Percentiles rank a stretch among this genome's conserved stretches.
Evolutionary conservation across 1,284 basidiomycete species (phyloP).

Genomic region (Papiliotrema nemorosa): DNA sequence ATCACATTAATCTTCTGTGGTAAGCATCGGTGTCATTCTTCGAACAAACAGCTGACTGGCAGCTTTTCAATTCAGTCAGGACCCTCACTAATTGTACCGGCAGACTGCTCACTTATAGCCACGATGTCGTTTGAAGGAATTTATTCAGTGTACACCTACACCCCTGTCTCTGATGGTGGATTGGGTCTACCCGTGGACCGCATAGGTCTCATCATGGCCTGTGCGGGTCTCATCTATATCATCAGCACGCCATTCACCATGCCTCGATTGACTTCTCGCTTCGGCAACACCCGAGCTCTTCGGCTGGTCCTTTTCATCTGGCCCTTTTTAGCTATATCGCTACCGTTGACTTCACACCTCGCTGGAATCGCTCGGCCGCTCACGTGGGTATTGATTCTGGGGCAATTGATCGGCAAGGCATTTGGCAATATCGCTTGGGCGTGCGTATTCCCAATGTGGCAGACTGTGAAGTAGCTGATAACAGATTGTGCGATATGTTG

Average conservation of each 20-base stretch:
- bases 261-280: constrained; percentile 11
- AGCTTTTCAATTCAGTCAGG: constrained; percentile 18
- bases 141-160: constrained; percentile 24
- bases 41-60: neutral
- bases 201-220: constrained; percentile 18
- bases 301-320: constrained; percentile 9
- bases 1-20: constrained; percentile 18
- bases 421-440: constrained; percentile 20
- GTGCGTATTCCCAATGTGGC: constrained; percentile 9
- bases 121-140: constrained; percentile 25
- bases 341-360: constrained; percentile 17
- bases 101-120: constrained; percentile 6
- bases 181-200: constrained; percentile 15
- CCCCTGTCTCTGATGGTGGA: constrained; percentile 16
- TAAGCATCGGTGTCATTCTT: constrained; percentile 1
- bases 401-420: constrained; percentile 5
- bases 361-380: constrained; percentile 9
- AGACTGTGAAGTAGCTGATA: neutral
- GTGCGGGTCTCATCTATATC: constrained; percentile 15
- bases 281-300: constrained; percentile 9
- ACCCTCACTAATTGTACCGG: neutral
- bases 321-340: constrained; percentile 10
- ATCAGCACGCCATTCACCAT: constrained; percentile 17
- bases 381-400: constrained; percentile 15
- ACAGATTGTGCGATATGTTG: constrained; percentile 20